A percentile compares a stretch with the other conserved stretches of the same genome.
These are phyloP conservation scores for Dryas integrifolia DNA, from an alignment of 331 rosid genomes.

Conservation along the genomic window DNA sequence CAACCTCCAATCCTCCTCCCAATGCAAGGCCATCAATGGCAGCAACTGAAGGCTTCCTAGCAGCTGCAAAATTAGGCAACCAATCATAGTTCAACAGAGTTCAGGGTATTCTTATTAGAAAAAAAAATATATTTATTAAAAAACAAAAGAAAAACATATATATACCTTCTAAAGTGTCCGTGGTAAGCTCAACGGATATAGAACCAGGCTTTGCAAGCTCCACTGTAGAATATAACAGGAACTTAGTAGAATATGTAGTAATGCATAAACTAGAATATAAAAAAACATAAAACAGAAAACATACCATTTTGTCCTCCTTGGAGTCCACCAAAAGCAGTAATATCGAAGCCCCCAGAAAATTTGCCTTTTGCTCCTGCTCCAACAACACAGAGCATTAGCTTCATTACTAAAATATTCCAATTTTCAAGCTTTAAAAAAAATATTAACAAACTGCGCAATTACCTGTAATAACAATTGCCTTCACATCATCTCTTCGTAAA, in stretches of 20 bases:
- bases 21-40: slow-evolving; percentile 98
- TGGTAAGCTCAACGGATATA: slow-evolving; percentile 62
- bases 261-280: neutral
- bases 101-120: neutral
- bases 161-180: slow-evolving; percentile 74
- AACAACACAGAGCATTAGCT: slow-evolving; percentile 18
- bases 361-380: slow-evolving; percentile 73
- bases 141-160: neutral
- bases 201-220: slow-evolving; percentile 52
- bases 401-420: slow-evolving; percentile 9
- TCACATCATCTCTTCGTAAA: slow-evolving; percentile 67
- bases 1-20: slow-evolving; percentile 99
- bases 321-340: slow-evolving; percentile 60
- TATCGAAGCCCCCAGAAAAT: slow-evolving; percentile 96
- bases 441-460: neutral
- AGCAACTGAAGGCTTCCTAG: slow-evolving; percentile 90
- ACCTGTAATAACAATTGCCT: slow-evolving; percentile 89
- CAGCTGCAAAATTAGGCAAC: slow-evolving; percentile 48
- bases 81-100: slow-evolving; percentile 10
- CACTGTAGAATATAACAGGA: slow-evolving; percentile 15
- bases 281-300: slow-evolving; percentile 1
- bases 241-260: neutral
- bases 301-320: slow-evolving; percentile 57
- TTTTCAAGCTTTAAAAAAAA: neutral
- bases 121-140: neutral